Percentiles rank a stretch among this genome's conserved stretches.
Conservation (phyloP, 2,329 filamentous ascomycete genomes). For the Acrocalymma vagum region DNA sequence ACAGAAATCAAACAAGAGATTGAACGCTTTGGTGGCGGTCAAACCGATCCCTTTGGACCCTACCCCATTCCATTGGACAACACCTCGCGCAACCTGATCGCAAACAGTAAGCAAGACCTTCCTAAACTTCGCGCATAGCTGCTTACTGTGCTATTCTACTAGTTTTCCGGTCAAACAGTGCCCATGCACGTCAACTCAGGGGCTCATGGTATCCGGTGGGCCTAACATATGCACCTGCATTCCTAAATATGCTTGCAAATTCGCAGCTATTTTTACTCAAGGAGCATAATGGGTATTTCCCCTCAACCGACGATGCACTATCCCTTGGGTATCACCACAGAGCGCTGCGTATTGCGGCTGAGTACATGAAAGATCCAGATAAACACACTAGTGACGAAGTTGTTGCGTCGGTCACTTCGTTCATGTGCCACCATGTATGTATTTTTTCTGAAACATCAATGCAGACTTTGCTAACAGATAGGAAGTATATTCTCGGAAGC, state of each 20-base stretch:
- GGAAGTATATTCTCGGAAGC: constrained; percentile 20
- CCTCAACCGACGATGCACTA: constrained; percentile 27
- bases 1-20: constrained; percentile 15
- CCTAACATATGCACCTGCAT: constrained; percentile 27
- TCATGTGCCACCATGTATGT: constrained; percentile 39
- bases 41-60: constrained; percentile 31
- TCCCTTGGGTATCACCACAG: constrained; percentile 31
- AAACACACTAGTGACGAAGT: constrained; percentile 31
- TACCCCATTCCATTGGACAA: constrained; percentile 38
- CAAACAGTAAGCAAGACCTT: constrained; percentile 28
- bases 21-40: constrained; percentile 28
- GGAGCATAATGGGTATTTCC: constrained; percentile 25
- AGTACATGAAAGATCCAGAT: constrained; percentile 28
- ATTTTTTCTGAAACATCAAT: too few species aligned
- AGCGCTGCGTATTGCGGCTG: constrained; percentile 24
- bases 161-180: constrained; percentile 33
- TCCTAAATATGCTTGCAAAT: constrained; percentile 36
- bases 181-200: constrained; percentile 30
- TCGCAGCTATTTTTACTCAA: constrained; percentile 36
- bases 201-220: constrained; percentile 38
- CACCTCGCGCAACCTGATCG: constrained; percentile 27
- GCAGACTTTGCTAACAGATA: constrained; percentile 19
- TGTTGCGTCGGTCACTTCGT: constrained; percentile 27
- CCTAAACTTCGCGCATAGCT: not conserved
- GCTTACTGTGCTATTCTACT: constrained; percentile 21